These are phyloP conservation scores for Vaccinium myrtillus DNA, from an alignment of 148 eudicot species.

Conservation along the genomic window DNA sequence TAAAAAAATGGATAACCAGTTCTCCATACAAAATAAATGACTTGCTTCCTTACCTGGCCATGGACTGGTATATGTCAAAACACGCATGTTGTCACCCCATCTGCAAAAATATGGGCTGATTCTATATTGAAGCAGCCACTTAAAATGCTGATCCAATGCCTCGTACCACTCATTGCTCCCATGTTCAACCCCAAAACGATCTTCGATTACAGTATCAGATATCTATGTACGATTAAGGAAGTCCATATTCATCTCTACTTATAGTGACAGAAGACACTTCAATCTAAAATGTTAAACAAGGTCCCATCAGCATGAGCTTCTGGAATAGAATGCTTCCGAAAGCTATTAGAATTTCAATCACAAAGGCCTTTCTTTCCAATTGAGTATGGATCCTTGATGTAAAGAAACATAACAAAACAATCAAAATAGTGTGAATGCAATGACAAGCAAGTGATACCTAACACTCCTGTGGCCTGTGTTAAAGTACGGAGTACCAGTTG, in stretches of 20 bases:
- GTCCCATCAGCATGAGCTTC: neutral
- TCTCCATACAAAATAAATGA: neutral
- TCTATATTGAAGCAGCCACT: constrained; percentile 92
- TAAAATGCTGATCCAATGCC: constrained; percentile 78
- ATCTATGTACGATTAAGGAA: constrained; percentile 59
- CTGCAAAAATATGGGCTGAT: constrained; percentile 96
- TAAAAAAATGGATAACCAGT: neutral
- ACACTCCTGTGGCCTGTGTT: neutral
- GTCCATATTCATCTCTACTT: constrained; percentile 2
- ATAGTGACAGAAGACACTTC: neutral
- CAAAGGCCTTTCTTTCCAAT: neutral
- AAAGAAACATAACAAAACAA: neutral
- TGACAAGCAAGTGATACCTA: neutral
- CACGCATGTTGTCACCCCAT: constrained; percentile 99
- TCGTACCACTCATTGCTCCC: constrained; percentile 92
- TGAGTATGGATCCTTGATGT: constrained; percentile 10
- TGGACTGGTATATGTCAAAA: constrained; percentile 89
- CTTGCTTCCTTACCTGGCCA: constrained; percentile 72
- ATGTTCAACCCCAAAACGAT: constrained; percentile 90
- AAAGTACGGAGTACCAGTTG: neutral
- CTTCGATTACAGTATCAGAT: constrained; percentile 98
- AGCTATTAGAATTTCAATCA: neutral
- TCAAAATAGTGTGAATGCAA: neutral
- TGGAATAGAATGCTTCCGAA: neutral
- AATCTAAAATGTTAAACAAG: neutral